Evolutionary conservation across 805 yeast species (phyloP).

Genomic region (Candida morakotiae): DNA sequence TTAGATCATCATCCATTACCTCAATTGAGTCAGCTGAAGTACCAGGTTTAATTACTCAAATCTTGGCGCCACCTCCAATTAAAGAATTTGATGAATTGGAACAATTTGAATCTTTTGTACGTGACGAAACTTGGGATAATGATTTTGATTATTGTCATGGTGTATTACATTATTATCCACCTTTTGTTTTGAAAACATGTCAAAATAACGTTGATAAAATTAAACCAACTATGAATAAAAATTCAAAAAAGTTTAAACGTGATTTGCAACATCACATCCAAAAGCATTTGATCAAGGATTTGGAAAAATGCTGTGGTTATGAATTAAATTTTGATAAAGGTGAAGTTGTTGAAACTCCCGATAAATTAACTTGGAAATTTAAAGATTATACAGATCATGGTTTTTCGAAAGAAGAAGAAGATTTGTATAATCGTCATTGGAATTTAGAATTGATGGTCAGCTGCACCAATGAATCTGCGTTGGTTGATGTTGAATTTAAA

Average conservation of each 20-base stretch:
- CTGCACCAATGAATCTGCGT: conserved; percentile 64
- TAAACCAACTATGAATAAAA: conserved; percentile 67
- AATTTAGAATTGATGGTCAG: conserved; percentile 59
- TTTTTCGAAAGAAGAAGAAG: conserved; percentile 44
- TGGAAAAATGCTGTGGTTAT: conserved; percentile 58
- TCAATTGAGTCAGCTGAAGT: conserved; percentile 34
- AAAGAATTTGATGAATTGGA: conserved; percentile 58
- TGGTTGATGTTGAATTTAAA: conserved; percentile 61
- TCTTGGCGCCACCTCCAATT: conserved; percentile 37
- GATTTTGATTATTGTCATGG: conserved; percentile 70
- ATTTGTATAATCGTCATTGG: conserved; percentile 52
- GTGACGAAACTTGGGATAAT: conserved; percentile 74
- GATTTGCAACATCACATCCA: conserved; percentile 72
- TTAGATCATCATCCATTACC: conserved; percentile 35
- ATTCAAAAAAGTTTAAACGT: conserved; percentile 67
- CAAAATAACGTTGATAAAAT: conserved; percentile 69
- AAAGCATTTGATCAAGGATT: conserved; percentile 66
- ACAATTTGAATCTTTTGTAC: conserved; percentile 58
- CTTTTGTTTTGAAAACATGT: conserved; percentile 62
- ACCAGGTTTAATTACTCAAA: conserved; percentile 18
- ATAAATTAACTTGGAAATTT: conserved; percentile 59
- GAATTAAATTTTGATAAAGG: conserved; percentile 47
- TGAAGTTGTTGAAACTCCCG: conserved; percentile 46
- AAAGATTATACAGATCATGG: conserved; percentile 58
- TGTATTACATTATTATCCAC: conserved; percentile 65